Base-by-base conservation (phyloP, 1,284 basidiomycete species). In the Trametes versicolor region DNA sequence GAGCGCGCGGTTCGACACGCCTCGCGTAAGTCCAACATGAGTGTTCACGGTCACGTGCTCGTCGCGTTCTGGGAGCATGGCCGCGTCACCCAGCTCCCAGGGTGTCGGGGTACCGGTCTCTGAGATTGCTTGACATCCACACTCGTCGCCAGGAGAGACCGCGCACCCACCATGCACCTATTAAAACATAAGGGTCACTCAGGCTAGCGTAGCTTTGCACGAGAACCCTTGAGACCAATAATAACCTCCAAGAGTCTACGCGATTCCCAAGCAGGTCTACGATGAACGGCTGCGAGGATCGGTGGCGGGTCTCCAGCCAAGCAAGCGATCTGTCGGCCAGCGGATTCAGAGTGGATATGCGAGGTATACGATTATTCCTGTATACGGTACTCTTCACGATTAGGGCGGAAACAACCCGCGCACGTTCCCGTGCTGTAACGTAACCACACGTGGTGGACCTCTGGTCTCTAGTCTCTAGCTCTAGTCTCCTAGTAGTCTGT, bases 11-110 rank as follows among this genome's bases (percentile, higher is more conserved):
- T 48, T 27, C 50, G 52, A 59, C 52, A 52, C 57, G 56, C 62
- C 58, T 60, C 58, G 62, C 64, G 59, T 64, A 65, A 69, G 61
- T 66, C 66, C 59, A 71, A 67, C 70, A 69, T 66, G 64, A 58
- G 65, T 51, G 56, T 60, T 55, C 69, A 72, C 74, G 71, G 58
- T 76, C 75, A 76, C 74, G 72, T 76, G 75, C 8, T 32, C 32
- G 62, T 65, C 70, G 68, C 67, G 72, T 72, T 25, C 49, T 21
- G n/a, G 5, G 41, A 4, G 15, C 15, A n/a, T n/a, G 19, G 41
- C 41, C 41, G 41, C 41, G 17, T 43, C 19, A 7, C 41, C 19
- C 6, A 19, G 39, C 8, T 17, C 39, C 12, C 41, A 39, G 12
- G 12, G 37, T 39, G 37, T 17, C 13, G 15, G 37, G 5, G 37